A percentile compares a stretch with the other conserved stretches of the same genome.
Evolutionary conservation across 2,329 filamentous ascomycete genomes (phyloP).

Genomic region (Alternaria sp.): DNA sequence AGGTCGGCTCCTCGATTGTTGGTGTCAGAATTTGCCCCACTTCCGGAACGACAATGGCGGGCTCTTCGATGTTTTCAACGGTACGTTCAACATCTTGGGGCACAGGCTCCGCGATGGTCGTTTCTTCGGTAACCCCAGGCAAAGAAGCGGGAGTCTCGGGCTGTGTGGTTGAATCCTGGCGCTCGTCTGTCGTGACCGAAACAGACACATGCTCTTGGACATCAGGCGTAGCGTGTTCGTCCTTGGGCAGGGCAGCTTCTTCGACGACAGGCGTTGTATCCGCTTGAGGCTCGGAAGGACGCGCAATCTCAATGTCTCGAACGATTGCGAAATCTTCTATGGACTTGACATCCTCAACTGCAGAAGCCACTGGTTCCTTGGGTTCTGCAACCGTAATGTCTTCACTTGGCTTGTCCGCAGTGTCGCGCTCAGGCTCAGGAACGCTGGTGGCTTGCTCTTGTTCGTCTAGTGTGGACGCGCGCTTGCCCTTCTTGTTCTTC

Average conservation of each 20-base stretch:
- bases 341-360: not conserved
- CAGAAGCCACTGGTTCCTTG: not conserved
- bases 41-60: not conserved
- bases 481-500: conserved; percentile 33
- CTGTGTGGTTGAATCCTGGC: not conserved
- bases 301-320: not conserved
- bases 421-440: not conserved
- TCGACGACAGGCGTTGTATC: not conserved
- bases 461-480: conserved; percentile 21
- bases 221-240: not conserved
- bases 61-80: not conserved
- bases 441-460: conserved; percentile 3
- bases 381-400: not conserved
- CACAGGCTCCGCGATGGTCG: not conserved
- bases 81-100: not conserved
- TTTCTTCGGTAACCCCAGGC: not conserved
- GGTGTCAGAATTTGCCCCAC: not conserved
- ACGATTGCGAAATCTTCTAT: not conserved
- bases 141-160: not conserved
- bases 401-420: not conserved
- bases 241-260: not conserved
- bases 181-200: not conserved
- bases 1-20: conserved; percentile 1
- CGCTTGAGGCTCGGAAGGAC: not conserved
- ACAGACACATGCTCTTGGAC: not conserved